Base-by-base conservation (phyloP, 768 basidiomycete species). In the Pleurotus citrinopileatus region DNA sequence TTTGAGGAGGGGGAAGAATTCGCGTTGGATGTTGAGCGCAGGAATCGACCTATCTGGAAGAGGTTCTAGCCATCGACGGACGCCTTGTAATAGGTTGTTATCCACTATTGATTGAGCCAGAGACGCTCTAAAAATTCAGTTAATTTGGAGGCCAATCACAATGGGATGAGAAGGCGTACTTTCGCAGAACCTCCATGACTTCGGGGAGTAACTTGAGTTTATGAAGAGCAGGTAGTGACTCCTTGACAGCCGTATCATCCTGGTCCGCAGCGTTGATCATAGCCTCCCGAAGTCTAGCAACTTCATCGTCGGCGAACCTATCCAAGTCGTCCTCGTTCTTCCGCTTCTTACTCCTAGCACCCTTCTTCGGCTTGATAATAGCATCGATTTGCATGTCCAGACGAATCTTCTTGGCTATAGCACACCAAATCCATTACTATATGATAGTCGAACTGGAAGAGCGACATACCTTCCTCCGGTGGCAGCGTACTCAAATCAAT, bases 91-190 rank as follows among this genome's bases (percentile, higher is more conserved):
- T 37, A 98, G 82, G 59, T 95, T 94, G 67, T 94, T 94, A 71
- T 99, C 97, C 50, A 94, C 84, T 64, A 98, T 96, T 4, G 94
- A 91, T 62, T 96, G 92, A 9, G 88, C 84, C 13, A 96, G 81
- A 1, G 92, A 86, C 15, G 84, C 81, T 69, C 94, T 96, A 63
- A n/a, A n/a, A n/a, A n/a, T n/a, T n/a, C n/a, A n/a, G n/a, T n/a
- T n/a, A n/a, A n/a, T n/a, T n/a, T n/a, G n/a, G n/a, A n/a, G n/a
- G n/a, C n/a, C n/a, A n/a, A n/a, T n/a, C n/a, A n/a, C 15, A 52
- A 17, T 54, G 32, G 23, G 44, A 55, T 37, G 28, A 34, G 42
- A 4, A 52, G 8, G 73, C 87, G 52, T 63, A 96, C 96, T 95
- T 98, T 70, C 94, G 88, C 54, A 99, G 77, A 3, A 91, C 86